phyloP scores from a whole-genome alignment of 2,329 filamentous ascomycete genomes.

The Hypoxylon sp. region DNA sequence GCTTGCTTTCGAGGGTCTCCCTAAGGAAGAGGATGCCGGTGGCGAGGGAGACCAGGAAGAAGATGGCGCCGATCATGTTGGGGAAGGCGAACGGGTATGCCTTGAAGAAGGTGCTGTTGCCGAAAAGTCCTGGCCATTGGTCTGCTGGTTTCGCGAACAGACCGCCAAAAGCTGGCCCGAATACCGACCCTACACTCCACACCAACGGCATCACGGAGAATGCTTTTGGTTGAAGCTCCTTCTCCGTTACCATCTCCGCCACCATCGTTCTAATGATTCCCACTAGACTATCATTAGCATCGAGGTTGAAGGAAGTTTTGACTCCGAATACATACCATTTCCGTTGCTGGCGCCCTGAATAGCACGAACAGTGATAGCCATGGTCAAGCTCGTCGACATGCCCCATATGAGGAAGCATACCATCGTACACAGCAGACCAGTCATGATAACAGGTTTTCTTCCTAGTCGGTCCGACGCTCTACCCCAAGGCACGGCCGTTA shows the following conservation, averaged over 20 bases:
- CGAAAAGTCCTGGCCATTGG: conserved; percentile 79
- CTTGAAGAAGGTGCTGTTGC: conserved; percentile 73
- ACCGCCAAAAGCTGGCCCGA: conserved; percentile 89
- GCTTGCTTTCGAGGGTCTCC: conserved; percentile 84
- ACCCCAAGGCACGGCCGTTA: conserved; percentile 81
- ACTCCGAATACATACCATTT: conserved; percentile 67
- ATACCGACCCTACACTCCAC: conserved; percentile 88
- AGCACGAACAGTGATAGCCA: conserved; percentile 82
- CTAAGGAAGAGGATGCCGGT: conserved; percentile 83
- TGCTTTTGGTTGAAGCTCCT: conserved; percentile 85
- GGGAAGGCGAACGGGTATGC: conserved; percentile 85
- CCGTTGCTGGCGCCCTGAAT: conserved; percentile 89
- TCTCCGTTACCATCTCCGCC: conserved; percentile 90
- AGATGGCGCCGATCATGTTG: conserved; percentile 79
- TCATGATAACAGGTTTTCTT: conserved; percentile 83
- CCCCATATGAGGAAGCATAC: conserved; percentile 84
- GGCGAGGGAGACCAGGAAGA: conserved; percentile 82
- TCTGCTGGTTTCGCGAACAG: conserved; percentile 84
- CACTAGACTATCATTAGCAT: conserved; percentile 61
- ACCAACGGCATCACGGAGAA: conserved; percentile 94
- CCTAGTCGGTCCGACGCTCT: conserved; percentile 81
- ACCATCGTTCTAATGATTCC: conserved; percentile 93
- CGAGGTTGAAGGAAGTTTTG: background rate
- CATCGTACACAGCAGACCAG: conserved; percentile 83
- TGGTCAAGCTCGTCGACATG: conserved; percentile 79